Evolutionary conservation across 768 basidiomycete genomes (phyloP).

Genomic region (Candolleomyces eurysporus): DNA sequence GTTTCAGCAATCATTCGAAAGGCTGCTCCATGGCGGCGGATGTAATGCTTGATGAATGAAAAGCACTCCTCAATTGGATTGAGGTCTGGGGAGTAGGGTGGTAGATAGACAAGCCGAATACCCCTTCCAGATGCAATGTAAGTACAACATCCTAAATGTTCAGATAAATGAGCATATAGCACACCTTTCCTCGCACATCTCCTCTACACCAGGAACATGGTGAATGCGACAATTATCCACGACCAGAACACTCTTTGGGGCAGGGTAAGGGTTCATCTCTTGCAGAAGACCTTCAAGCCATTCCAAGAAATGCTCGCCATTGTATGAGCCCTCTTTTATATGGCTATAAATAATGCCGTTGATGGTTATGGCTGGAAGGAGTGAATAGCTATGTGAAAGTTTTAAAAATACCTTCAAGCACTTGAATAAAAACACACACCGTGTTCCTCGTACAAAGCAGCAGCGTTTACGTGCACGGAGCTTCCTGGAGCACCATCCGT

Average conservation of each 20-base stretch:
- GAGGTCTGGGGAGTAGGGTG: slow-evolving; percentile 34
- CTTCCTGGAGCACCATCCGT: slow-evolving; percentile 14
- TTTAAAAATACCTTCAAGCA: neutral
- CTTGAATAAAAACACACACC: slow-evolving; percentile 8
- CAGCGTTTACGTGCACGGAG: slow-evolving; percentile 10
- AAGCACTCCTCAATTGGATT: slow-evolving; percentile 37
- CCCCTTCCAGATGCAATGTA: slow-evolving; percentile 11
- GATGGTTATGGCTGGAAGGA: slow-evolving; percentile 17
- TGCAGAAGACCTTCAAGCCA: slow-evolving; percentile 9
- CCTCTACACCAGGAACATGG: slow-evolving; percentile 18
- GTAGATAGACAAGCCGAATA: slow-evolving; percentile 26
- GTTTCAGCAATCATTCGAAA: slow-evolving; percentile 5
- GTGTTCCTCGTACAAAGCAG: slow-evolving; percentile 15
- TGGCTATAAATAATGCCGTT: slow-evolving; percentile 18
- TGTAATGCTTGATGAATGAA: slow-evolving; percentile 26
- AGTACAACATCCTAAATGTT: neutral
- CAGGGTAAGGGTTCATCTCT: slow-evolving; percentile 25
- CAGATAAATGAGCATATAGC: neutral
- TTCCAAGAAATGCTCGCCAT: slow-evolving; percentile 19
- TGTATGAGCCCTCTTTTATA: slow-evolving; percentile 19
- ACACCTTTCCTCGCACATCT: slow-evolving; percentile 9
- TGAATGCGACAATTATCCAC: slow-evolving; percentile 31
- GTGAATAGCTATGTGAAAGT: slow-evolving; percentile 14
- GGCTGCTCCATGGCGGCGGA: slow-evolving; percentile 19
- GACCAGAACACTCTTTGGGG: slow-evolving; percentile 20